Percentiles rank a stretch among this genome's conserved stretches.
Conservation (phyloP, 2,329 filamentous ascomycete species). For the Colletotrichum coccodes region DNA sequence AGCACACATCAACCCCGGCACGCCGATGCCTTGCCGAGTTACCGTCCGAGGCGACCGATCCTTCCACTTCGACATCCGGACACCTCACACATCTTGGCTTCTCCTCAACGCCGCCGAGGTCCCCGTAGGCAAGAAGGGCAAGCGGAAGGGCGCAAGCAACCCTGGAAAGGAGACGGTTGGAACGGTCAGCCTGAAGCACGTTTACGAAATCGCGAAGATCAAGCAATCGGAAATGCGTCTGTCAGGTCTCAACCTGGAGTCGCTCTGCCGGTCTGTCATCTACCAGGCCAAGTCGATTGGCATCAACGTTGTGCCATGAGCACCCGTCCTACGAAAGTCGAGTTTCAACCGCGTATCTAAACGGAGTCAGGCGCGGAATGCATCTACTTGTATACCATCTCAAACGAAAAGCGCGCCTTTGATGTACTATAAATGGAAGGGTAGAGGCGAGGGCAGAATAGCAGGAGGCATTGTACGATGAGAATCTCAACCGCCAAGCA, state of each 20-base stretch:
- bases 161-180: conserved; percentile 84
- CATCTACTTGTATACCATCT: conserved; percentile 30
- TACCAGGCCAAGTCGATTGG: conserved; percentile 81
- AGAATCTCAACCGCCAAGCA: conserved; percentile 13
- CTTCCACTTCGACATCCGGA: conserved; percentile 93
- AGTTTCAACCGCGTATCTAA: conserved; percentile 10
- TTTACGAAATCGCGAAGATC: conserved; percentile 98
- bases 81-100: conserved; percentile 92
- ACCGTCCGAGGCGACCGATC: conserved; percentile 92
- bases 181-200: conserved; percentile 89
- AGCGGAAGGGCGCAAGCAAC: conserved; percentile 79
- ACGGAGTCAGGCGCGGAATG: conserved; percentile 28
- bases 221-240: conserved; percentile 84
- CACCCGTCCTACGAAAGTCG: neutral
- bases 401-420: conserved; percentile 10
- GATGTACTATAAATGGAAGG: conserved; percentile 24
- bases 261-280: conserved; percentile 79
- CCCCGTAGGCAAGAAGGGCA: conserved; percentile 76
- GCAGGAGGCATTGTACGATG: conserved; percentile 27
- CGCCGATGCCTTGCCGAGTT: conserved; percentile 89
- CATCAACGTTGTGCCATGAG: conserved; percentile 73
- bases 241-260: conserved; percentile 76
- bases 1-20: conserved; percentile 82
- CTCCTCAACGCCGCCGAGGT: conserved; percentile 86
- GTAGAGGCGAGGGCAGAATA: conserved; percentile 1